These are phyloP conservation scores for Myotisia sp. DNA, from an alignment of 2,329 filamentous ascomycete species.

Conservation along the genomic window DNA sequence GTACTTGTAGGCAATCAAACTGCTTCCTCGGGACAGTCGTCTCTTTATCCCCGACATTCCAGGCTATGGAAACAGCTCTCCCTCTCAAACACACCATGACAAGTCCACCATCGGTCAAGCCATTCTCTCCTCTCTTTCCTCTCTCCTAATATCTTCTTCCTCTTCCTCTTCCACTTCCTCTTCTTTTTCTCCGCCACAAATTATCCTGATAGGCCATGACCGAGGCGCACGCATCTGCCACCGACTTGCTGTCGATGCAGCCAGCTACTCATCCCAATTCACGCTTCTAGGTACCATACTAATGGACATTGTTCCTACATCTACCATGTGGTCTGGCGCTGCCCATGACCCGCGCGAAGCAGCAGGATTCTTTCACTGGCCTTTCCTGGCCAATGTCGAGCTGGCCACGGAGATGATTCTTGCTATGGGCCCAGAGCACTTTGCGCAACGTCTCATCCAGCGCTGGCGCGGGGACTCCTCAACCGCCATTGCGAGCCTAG, in stretches of 20 bases:
- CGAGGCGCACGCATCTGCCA: constrained; percentile 38
- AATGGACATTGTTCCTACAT: constrained; percentile 38
- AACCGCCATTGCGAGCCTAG: constrained; percentile 10
- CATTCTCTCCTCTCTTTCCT: constrained; percentile 9
- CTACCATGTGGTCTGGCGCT: constrained; percentile 33
- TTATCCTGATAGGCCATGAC: constrained; percentile 38
- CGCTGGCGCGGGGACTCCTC: constrained; percentile 17
- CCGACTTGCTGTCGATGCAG: constrained; percentile 33
- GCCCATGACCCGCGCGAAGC: constrained; percentile 23
- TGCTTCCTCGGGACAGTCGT: constrained; percentile 27
- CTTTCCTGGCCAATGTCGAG: constrained; percentile 35
- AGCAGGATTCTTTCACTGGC: constrained; percentile 37
- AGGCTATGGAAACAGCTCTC: constrained; percentile 33
- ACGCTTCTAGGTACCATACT: constrained; percentile 29
- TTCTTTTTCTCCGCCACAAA: not conserved
- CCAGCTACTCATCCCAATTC: constrained; percentile 17
- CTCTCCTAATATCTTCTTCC: not conserved
- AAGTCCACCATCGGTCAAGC: constrained; percentile 11
- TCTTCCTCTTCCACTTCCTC: not conserved
- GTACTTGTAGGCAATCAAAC: constrained; percentile 22
- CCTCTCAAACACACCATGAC: constrained; percentile 16
- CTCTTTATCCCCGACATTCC: constrained; percentile 37
- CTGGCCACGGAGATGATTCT: constrained; percentile 32
- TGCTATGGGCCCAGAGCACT: constrained; percentile 30
- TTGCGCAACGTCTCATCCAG: constrained; percentile 22